These are phyloP conservation scores for Prunus mongolica DNA, from an alignment of 306 rosid genomes.

Conservation along the genomic window DNA sequence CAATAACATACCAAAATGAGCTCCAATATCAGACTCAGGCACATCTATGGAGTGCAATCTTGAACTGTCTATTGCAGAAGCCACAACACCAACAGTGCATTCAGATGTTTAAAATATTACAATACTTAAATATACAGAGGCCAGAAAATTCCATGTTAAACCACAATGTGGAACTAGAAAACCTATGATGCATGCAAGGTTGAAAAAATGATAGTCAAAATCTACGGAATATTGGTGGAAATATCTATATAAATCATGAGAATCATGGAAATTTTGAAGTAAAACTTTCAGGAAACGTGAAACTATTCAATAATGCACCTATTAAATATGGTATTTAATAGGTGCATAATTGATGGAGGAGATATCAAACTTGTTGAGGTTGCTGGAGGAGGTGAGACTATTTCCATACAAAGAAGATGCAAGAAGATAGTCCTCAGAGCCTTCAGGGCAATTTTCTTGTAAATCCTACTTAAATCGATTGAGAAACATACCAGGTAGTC, in stretches of 20 bases:
- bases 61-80: constrained; percentile 81
- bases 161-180: neutral
- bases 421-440: too few relatives aligned
- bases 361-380: too few relatives aligned
- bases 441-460: too few relatives aligned
- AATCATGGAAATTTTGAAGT: neutral
- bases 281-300: neutral
- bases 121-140: neutral
- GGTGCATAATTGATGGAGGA: too few relatives aligned
- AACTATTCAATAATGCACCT: neutral
- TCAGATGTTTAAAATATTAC: neutral
- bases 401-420: too few relatives aligned
- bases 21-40: constrained; percentile 86
- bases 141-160: neutral
- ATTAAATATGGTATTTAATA: too few relatives aligned
- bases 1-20: constrained; percentile 64
- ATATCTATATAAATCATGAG: neutral
- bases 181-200: too few relatives aligned
- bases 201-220: neutral
- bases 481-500: too few relatives aligned
- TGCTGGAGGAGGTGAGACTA: too few relatives aligned
- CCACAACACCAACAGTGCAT: constrained; percentile 97
- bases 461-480: too few relatives aligned
- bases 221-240: too few relatives aligned
- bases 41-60: constrained; percentile 73